Evolutionary conservation across 768 basidiomycete genomes (phyloP), one percentile per base, ranked within the genome.

Genomic region (Mycena pura): DNA sequence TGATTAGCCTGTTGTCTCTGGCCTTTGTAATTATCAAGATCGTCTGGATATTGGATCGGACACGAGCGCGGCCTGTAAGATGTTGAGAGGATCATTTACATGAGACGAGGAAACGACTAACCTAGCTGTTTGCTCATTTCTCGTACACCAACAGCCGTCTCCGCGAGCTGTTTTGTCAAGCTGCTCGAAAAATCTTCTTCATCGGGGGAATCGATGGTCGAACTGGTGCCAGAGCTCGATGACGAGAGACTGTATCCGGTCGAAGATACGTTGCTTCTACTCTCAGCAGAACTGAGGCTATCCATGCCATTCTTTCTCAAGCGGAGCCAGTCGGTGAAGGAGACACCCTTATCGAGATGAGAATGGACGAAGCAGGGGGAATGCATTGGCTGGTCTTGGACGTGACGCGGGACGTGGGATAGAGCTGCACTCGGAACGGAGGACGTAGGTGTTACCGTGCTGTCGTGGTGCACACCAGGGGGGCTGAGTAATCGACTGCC

Each of bases 121-220:
- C 96, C 97, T 17, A 99, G 88, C 74, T 96, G 93, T 75, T 96
- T 96, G 86, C 95, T 96, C 95, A 98, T 96, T 77, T 99, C 97
- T 46, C 97, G 85, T 11, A 99, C 97, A 36, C 95, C 92, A 13
- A 95, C 93, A 17, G 97, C 97, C 19, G 97, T 99, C 78, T 96
- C 96, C 8, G 96, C 97, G 14, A 99, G 82, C 67, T 95, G 93
- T 71, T 86, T 90, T 6, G 97, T 99, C 69, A 99, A 76, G 72
- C 89, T 96, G 40, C 85, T 84, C 1, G 84, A 85, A 62, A 86
- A 87, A 43, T 88, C 88, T 27, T 90, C 88, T 28, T 87, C 88
- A 45, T 82, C 84, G 65, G 69, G 46, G 64, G 72, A 34, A 53
- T 80, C 76, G 62, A 71, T 72, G 55, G 73, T 73, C 56, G 69